Conservation (phyloP, 1,284 basidiomycete species). For the Malassezia obtusa region DNA sequence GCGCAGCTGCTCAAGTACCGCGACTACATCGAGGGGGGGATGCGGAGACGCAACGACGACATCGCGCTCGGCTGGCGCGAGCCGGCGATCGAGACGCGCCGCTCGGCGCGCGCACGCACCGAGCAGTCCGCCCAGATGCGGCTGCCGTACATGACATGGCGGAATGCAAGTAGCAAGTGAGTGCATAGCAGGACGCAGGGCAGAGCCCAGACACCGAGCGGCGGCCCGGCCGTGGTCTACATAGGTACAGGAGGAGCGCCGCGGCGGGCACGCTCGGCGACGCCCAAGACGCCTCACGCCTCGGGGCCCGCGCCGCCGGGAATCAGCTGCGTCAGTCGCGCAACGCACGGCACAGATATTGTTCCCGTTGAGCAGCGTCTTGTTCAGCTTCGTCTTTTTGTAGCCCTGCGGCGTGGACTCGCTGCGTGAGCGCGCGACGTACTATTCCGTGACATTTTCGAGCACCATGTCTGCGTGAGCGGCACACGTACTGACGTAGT, state of each 20-base stretch:
- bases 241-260: no score
- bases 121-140: conserved; percentile 17
- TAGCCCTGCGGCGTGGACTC: conserved; percentile 13
- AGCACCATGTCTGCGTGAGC: conserved; percentile 77
- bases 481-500: conserved; percentile 87
- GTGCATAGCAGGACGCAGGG: background rate
- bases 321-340: conserved; percentile 11
- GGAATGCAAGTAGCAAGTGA: conserved; percentile 10
- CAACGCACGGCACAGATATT: conserved; percentile 84
- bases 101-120: conserved; percentile 16
- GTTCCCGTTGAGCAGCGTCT: conserved; percentile 91
- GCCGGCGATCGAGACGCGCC: conserved; percentile 19
- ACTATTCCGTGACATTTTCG: conserved; percentile 96
- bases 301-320: conserved; percentile 21
- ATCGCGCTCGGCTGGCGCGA: conserved; percentile 25
- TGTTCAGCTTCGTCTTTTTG: conserved; percentile 71
- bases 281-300: background rate
- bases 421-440: conserved; percentile 31
- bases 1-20: conserved; percentile 72
- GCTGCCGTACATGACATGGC: conserved; percentile 24
- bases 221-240: no score
- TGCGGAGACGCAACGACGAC: conserved; percentile 49
- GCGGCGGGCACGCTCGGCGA: no score
- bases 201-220: no score
- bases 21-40: conserved; percentile 70